Base-by-base conservation (phyloP, 805 yeast genomes). In the Saccharomycopsis fodiens region DNA sequence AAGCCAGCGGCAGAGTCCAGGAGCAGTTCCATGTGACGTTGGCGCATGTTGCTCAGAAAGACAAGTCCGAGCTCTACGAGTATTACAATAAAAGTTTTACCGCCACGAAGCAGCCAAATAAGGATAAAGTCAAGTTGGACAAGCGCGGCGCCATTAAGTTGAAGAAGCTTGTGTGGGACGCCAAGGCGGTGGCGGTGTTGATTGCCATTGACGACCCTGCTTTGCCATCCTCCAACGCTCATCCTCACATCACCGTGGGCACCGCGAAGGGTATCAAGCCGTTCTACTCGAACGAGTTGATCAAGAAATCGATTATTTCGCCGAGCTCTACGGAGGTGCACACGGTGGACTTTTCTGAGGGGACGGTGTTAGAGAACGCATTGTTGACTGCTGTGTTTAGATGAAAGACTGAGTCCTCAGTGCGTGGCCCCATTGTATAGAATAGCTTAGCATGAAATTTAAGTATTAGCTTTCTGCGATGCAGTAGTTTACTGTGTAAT, bases 241-340 rank as follows among this genome's bases (percentile, higher is more conserved):
- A 61, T 48, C 68, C 82, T 0, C 97, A 89, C 58, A 73, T 88
- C 36, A 89, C 97, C 0, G 57, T 86, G 12, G 95, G 89, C 0
- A 74, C 85, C 0, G 56, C 64, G 1, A 65, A 66, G 0, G 61
- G 62, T 0, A 66, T 73, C 2, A 65, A 61, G 42, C 79, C 93
- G 0, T 58, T 66, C 20, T 73, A 76, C 52, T 74, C 89, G 1
- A 79, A 80, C 50, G 52, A 47, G 3, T 46, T 70, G 22, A 64
- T 69, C 15, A 52, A 57, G 30, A 32, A 32, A 7, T 32, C 36
- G 8, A 7, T 32, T 10, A 25, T 10, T 25, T 6, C 6, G 6
- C 29, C 29, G 29, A 25, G 6, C 10, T 10, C 29, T 25, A 25
- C 29, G 29, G 29, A 25, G 29, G 10, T 25, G 10, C 29, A 25